phyloP scores from a whole-genome alignment of 164 flowering plant species.

The Berberis thunbergii region DNA sequence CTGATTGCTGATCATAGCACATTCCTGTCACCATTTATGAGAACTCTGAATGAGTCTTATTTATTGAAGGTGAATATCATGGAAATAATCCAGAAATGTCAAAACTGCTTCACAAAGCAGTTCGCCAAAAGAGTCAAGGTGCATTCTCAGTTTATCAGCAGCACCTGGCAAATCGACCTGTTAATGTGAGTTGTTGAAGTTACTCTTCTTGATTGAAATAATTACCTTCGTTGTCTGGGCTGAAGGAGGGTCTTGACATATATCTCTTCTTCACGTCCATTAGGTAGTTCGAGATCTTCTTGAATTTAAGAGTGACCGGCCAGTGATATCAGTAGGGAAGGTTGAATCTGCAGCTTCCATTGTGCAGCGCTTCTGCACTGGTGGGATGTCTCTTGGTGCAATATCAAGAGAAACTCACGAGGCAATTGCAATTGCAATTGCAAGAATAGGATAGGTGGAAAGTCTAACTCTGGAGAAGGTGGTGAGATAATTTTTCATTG shows the following conservation, averaged over 20 bases:
- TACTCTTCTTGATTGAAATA: slow-evolving; percentile 3
- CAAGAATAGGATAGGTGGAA: slow-evolving; percentile 97
- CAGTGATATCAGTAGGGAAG: slow-evolving; percentile 85
- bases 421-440: slow-evolving; percentile 98
- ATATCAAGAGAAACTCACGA: slow-evolving; percentile 99
- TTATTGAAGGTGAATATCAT: slow-evolving; percentile 81
- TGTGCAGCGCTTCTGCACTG: slow-evolving; percentile 93
- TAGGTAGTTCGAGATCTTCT: slow-evolving; percentile 84
- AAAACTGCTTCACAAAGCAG: too few species aligned
- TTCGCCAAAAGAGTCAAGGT: too few species aligned
- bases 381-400: slow-evolving; percentile 99
- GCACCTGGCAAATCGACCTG: too few species aligned
- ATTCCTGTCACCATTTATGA: too few species aligned
- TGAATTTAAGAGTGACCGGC: slow-evolving; percentile 85
- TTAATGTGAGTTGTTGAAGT: too few species aligned
- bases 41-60: too few species aligned
- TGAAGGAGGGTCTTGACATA: neutral
- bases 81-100: slow-evolving; percentile 99
- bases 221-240: neutral
- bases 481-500: slow-evolving; percentile 70
- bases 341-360: slow-evolving; percentile 93
- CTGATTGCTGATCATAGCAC: too few species aligned
- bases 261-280: neutral
- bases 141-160: too few species aligned
- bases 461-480: slow-evolving; percentile 99